Percentiles rank a stretch among this genome's conserved stretches.
These are phyloP conservation scores for Lentithecium fluviatile DNA, from an alignment of 495 filamentous ascomycete species.

Conservation along the genomic window DNA sequence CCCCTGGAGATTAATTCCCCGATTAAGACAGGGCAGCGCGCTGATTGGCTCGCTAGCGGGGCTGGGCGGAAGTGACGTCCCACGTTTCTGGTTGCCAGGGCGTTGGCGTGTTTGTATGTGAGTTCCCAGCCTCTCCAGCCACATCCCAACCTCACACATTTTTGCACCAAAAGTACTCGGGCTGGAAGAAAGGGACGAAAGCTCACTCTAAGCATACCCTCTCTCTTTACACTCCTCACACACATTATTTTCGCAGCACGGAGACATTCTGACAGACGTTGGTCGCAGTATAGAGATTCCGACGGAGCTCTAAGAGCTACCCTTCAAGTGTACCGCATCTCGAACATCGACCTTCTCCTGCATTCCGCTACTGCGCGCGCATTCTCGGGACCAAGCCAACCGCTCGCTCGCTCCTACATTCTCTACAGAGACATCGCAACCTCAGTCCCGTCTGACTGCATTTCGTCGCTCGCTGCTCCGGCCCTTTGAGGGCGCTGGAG, in stretches of 20 bases:
- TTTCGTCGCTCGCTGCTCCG: slow-evolving; percentile 36
- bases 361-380: slow-evolving; percentile 16
- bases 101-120: background rate
- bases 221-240: slow-evolving; percentile 18
- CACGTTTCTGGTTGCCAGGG: slow-evolving; percentile 17
- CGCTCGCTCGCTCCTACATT: slow-evolving; percentile 27
- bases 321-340: slow-evolving; percentile 3
- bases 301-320: background rate
- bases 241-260: background rate
- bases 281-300: slow-evolving; percentile 1
- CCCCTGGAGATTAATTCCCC: background rate
- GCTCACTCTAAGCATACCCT: slow-evolving; percentile 28
- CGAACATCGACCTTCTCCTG: slow-evolving; percentile 5
- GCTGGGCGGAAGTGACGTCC: slow-evolving; percentile 19
- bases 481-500: slow-evolving; percentile 44
- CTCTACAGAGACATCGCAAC: slow-evolving; percentile 1
- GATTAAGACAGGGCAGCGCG: background rate
- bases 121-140: slow-evolving; percentile 16
- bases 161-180: slow-evolving; percentile 24
- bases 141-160: slow-evolving; percentile 27
- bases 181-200: slow-evolving; percentile 6
- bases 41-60: slow-evolving; percentile 8
- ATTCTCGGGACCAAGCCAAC: slow-evolving; percentile 15
- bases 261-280: slow-evolving; percentile 10
- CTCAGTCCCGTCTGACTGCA: slow-evolving; percentile 25